Percentiles rank a stretch among this genome's conserved stretches.
phyloP scores from a whole-genome alignment of 78 protist species.

The Guillardia theta region DNA sequence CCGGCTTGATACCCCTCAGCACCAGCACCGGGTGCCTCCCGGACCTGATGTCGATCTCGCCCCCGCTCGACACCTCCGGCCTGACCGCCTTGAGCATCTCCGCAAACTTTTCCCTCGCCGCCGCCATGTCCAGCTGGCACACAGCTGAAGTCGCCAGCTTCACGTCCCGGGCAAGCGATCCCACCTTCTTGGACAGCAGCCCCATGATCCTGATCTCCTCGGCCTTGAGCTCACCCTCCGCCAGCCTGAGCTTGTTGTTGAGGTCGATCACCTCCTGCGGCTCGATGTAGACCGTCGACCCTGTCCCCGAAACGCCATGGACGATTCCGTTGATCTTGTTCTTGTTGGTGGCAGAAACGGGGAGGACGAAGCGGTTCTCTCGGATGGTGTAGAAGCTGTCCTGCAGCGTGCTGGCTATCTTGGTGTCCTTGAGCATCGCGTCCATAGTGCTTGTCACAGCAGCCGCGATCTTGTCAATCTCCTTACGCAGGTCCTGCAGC shows the following conservation, averaged over 20 bases:
- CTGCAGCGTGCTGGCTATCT: neutral
- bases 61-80: neutral
- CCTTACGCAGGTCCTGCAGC: neutral
- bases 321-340: neutral
- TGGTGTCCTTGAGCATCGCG: neutral
- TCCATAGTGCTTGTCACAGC: neutral
- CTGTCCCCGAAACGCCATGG: neutral
- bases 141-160: neutral
- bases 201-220: neutral
- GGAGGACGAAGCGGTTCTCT: constrained; percentile 36
- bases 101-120: neutral
- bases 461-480: neutral
- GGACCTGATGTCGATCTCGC: neutral
- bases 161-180: neutral
- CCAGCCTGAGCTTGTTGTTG: constrained; percentile 17
- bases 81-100: neutral
- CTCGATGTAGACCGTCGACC: constrained; percentile 18
- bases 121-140: neutral
- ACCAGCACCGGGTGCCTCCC: neutral
- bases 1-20: neutral
- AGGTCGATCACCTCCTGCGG: constrained; percentile 22
- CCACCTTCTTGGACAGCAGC: neutral
- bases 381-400: constrained; percentile 33
- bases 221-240: constrained; percentile 27
- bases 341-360: neutral